phyloP scores from a whole-genome alignment of 108 stramenopile genomes.

The Cyclotella choctawhatcheeana region DNA sequence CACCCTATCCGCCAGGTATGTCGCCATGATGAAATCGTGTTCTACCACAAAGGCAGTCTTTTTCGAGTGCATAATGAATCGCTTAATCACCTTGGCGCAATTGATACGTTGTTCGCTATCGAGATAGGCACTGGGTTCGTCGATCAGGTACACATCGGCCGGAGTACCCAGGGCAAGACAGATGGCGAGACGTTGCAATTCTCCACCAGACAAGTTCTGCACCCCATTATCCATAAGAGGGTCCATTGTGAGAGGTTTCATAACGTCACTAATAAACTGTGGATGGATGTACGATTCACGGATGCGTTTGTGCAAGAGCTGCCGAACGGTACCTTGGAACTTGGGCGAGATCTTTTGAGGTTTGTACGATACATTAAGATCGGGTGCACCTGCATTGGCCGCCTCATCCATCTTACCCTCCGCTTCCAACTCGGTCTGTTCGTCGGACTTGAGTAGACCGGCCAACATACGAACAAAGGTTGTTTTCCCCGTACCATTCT shows the following conservation, averaged over 20 bases:
- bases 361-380: constrained; percentile 98
- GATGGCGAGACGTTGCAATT: constrained; percentile 98
- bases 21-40: constrained; percentile 99
- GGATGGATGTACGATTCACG: constrained; percentile 96
- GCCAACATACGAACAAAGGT: constrained; percentile 96
- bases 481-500: constrained; percentile 97
- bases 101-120: constrained; percentile 99
- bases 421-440: constrained; percentile 80
- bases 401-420: constrained; percentile 85
- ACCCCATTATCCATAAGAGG: constrained; percentile 97
- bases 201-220: constrained; percentile 97
- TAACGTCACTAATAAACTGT: constrained; percentile 97
- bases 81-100: constrained; percentile 98
- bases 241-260: constrained; percentile 95
- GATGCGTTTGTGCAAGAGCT: constrained; percentile 96
- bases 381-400: constrained; percentile 88
- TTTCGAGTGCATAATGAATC: constrained; percentile 98
- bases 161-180: constrained; percentile 94
- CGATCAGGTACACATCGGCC: constrained; percentile 98
- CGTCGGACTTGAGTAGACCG: constrained; percentile 96
- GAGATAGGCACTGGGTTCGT: constrained; percentile 98
- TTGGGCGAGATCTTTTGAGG: constrained; percentile 99
- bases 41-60: constrained; percentile 99
- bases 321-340: constrained; percentile 95
- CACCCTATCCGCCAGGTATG: constrained; percentile 97